phyloP scores from a whole-genome alignment of 768 basidiomycete genomes.

The Boletus eberwhitei region DNA sequence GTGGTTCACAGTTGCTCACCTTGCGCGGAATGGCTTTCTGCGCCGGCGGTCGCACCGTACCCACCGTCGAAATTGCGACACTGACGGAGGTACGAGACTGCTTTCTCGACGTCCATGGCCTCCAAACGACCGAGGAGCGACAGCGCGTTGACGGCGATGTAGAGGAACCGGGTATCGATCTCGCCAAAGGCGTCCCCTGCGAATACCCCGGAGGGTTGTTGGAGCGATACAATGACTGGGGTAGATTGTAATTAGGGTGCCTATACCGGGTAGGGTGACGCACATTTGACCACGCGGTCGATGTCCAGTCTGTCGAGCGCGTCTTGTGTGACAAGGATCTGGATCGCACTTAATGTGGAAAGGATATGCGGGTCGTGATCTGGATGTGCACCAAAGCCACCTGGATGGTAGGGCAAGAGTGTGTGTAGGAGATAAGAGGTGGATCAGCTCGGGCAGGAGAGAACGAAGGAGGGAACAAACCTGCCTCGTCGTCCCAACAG shows the following conservation, averaged over 20 bases:
- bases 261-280: constrained; percentile 19
- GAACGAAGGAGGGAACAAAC: constrained; percentile 31
- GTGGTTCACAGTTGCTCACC: constrained; percentile 44
- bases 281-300: constrained; percentile 72
- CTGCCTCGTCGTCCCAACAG: constrained; percentile 93
- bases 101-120: constrained; percentile 62
- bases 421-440: background rate
- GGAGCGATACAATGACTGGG: constrained; percentile 78
- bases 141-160: constrained; percentile 80
- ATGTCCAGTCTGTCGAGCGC: constrained; percentile 70
- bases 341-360: constrained; percentile 86
- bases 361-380: constrained; percentile 89
- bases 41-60: constrained; percentile 79
- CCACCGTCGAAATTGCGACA: constrained; percentile 97
- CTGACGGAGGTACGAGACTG: constrained; percentile 64
- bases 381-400: constrained; percentile 90
- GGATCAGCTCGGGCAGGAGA: constrained; percentile 1
- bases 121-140: constrained; percentile 77
- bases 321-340: constrained; percentile 84
- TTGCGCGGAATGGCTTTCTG: constrained; percentile 91
- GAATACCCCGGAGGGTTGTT: constrained; percentile 84
- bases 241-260: background rate
- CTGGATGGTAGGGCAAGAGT: constrained; percentile 36
- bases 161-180: constrained; percentile 85
- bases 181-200: constrained; percentile 93